Percentiles rank a stretch among this genome's conserved stretches.
Evolutionary conservation across 83 land plant genomes (phyloP).

Genomic region (Picea mariana): DNA sequence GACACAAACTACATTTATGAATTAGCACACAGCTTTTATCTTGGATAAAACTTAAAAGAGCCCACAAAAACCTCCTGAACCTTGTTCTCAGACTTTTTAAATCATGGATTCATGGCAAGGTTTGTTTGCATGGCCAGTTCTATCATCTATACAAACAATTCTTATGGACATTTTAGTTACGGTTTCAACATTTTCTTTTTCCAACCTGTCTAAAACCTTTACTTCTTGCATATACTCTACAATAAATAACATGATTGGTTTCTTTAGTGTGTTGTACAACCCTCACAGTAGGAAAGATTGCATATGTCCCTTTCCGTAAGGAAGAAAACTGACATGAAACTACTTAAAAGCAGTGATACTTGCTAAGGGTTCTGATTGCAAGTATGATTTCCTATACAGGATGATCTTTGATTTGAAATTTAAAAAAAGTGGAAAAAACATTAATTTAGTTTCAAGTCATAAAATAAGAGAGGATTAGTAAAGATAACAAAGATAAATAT

Average conservation of each 20-base stretch:
- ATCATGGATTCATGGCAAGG: background rate
- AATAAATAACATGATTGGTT: background rate
- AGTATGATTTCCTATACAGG: background rate
- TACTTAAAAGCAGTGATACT: background rate
- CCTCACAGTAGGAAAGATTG: no score
- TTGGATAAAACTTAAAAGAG: background rate
- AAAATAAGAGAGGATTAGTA: background rate
- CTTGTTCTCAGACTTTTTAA: background rate
- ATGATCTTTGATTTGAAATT: background rate
- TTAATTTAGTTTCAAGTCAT: background rate
- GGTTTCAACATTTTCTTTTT: background rate
- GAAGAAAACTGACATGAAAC: background rate
- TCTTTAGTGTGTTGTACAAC: background rate
- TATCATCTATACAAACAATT: background rate
- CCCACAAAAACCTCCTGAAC: background rate
- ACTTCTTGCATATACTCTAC: background rate
- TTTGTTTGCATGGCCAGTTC: background rate
- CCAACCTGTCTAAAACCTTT: background rate
- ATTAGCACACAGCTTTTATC: no score
- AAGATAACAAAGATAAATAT: background rate
- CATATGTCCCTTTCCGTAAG: background rate
- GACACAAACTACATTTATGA: no score
- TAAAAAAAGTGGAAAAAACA: background rate
- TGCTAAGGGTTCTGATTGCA: slow-evolving; percentile 2
- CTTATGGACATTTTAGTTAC: background rate